Conservation (phyloP, 768 basidiomycete species). For the Amanita jacksonii region DNA sequence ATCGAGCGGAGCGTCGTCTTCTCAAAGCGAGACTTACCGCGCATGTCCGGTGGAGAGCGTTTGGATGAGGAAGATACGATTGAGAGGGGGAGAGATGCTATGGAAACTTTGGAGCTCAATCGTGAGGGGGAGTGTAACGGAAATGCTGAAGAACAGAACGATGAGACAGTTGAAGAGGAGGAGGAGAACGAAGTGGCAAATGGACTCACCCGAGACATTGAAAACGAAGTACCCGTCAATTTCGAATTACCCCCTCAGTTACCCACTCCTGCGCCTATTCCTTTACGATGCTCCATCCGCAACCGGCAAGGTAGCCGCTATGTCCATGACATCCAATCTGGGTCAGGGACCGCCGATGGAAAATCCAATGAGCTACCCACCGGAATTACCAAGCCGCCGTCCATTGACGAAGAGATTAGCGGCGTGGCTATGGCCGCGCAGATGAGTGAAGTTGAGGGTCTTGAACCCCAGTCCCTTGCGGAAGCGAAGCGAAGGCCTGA, state of each 20-base stretch:
- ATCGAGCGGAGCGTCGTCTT: not conserved
- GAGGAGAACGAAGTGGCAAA: not conserved
- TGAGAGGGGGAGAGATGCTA: not conserved
- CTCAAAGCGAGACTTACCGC: not conserved
- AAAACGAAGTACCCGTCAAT: slow-evolving; percentile 6
- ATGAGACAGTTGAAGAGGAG: not conserved
- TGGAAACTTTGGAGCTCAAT: not conserved
- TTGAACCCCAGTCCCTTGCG: not conserved
- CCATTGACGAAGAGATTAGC: not conserved
- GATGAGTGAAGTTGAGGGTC: not conserved
- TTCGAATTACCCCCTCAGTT: too few relatives aligned
- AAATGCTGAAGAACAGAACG: not conserved
- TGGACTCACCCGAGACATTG: slow-evolving; percentile 1
- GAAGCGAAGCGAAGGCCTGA: slow-evolving; percentile 9
- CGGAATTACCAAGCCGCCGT: too few relatives aligned
- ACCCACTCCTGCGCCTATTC: not conserved
- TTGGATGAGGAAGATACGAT: too few relatives aligned
- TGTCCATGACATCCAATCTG: not conserved
- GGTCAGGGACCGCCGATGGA: not conserved
- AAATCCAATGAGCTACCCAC: not conserved
- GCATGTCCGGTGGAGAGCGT: too few relatives aligned
- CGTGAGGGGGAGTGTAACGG: not conserved
- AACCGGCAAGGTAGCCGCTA: not conserved
- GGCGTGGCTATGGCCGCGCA: not conserved
- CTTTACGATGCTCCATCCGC: not conserved